These are phyloP conservation scores for Bipolaris sorokiniana DNA, from an alignment of 2,329 filamentous ascomycete species.

Conservation along the genomic window DNA sequence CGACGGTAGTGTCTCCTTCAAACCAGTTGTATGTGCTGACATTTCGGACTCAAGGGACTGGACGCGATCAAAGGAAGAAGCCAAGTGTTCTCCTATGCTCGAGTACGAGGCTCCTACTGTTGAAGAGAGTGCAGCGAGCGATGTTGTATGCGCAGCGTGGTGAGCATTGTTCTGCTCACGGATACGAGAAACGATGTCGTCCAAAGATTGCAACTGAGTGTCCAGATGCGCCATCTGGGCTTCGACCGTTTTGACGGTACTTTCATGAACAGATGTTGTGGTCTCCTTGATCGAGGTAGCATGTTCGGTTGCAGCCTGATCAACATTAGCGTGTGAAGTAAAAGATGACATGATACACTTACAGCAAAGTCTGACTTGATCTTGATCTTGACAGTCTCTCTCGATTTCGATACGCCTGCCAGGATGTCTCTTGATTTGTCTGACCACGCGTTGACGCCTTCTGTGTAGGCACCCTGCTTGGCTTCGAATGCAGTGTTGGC, in stretches of 20 bases:
- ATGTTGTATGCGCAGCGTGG: conserved; percentile 71
- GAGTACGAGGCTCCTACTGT: conserved; percentile 76
- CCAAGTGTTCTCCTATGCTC: conserved; percentile 73
- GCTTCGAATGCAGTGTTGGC: conserved; percentile 70
- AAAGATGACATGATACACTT: conserved; percentile 46
- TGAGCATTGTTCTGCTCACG: conserved; percentile 80
- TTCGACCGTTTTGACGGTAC: conserved; percentile 88
- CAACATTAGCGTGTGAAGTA: conserved; percentile 29
- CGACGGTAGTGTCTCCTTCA: conserved; percentile 67
- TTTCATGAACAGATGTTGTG: conserved; percentile 85
- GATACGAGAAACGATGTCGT: conserved; percentile 86
- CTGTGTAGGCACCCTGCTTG: conserved; percentile 68
- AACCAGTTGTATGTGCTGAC: conserved; percentile 62
- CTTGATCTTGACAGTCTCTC: conserved; percentile 78
- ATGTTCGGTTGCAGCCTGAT: conserved; percentile 72
- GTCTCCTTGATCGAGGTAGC: conserved; percentile 83
- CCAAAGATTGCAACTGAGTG: conserved; percentile 85
- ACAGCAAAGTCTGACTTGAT: conserved; percentile 87
- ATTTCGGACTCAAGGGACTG: conserved; percentile 73
- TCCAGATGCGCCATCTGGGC: conserved; percentile 87
- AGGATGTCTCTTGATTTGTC: conserved; percentile 71
- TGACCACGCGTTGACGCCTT: conserved; percentile 77
- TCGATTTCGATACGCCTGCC: conserved; percentile 72
- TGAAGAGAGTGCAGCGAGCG: conserved; percentile 68
- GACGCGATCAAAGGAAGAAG: conserved; percentile 70